Conservation (phyloP, 73 alveolate species). For the Vitrella brassicaformis region DNA sequence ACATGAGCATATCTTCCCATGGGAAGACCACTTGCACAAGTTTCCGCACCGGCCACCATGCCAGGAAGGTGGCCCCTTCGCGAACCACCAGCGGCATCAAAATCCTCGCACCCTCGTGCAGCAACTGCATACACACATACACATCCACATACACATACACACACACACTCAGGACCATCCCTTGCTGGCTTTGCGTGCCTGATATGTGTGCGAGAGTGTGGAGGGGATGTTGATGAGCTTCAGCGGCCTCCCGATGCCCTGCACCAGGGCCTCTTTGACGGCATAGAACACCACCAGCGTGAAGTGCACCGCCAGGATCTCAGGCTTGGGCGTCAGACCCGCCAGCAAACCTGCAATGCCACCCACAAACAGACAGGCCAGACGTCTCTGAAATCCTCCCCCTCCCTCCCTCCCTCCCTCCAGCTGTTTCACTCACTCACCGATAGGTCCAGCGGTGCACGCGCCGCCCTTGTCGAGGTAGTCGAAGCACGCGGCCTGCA, state of each 20-base stretch:
- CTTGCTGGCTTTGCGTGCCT: not conserved
- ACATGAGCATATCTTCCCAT: too few relatives aligned
- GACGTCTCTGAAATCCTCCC: too few relatives aligned
- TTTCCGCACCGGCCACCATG: constrained; percentile 1
- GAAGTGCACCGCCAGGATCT: not conserved
- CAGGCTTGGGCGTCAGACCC: not conserved
- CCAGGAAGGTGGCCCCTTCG: not conserved
- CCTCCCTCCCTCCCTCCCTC: too few relatives aligned
- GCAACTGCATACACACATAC: not conserved
- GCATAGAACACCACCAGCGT: not conserved
- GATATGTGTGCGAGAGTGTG: not conserved
- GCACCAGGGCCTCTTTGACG: not conserved
- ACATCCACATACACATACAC: not conserved
- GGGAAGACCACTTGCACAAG: too few relatives aligned
- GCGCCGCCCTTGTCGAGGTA: not conserved
- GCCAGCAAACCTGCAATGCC: not conserved
- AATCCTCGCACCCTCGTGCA: not conserved
- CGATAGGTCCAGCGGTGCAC: not conserved
- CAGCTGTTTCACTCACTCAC: too few relatives aligned
- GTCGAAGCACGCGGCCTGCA: not conserved
- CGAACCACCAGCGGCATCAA: not conserved
- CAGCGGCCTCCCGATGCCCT: not conserved
- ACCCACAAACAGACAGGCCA: too few relatives aligned
- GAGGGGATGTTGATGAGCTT: not conserved
- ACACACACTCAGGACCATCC: not conserved